Conservation (phyloP, 495 filamentous ascomycete species). For the Neurospora sp. region DNA sequence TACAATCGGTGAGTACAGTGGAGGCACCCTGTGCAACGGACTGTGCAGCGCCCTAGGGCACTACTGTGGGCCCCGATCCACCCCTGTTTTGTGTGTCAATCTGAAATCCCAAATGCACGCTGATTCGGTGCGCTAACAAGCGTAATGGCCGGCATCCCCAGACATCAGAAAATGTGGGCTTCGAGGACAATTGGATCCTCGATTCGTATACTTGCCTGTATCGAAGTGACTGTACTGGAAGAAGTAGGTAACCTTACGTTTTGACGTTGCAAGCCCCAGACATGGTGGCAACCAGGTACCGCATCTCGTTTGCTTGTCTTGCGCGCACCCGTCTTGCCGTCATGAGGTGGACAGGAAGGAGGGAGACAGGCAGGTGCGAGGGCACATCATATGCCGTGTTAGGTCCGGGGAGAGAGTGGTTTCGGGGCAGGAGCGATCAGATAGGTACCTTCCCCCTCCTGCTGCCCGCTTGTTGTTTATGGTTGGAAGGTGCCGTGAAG, state of each 20-base stretch:
- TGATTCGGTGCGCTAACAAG: background rate
- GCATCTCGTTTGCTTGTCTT: background rate
- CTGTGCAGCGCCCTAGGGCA: background rate
- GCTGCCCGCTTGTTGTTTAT: background rate
- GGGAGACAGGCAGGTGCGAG: background rate
- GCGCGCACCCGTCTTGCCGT: background rate
- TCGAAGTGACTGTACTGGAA: background rate
- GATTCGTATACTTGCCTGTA: background rate
- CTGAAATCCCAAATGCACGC: background rate
- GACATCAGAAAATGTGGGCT: background rate
- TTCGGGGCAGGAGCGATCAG: background rate
- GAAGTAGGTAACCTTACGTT: background rate
- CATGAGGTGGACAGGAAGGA: background rate
- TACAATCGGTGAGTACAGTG: background rate
- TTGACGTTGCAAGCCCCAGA: background rate
- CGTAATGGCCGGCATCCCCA: background rate
- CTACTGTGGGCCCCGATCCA: background rate
- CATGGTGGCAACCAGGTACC: background rate
- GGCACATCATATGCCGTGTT: background rate
- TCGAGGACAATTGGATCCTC: background rate
- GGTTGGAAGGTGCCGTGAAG: background rate
- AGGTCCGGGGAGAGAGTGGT: background rate
- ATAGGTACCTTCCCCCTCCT: background rate
- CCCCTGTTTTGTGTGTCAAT: background rate
- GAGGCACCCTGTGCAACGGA: background rate